phyloP scores from a whole-genome alignment of 2,329 filamentous ascomycete genomes.

The Neocatenulostroma microsporum region DNA sequence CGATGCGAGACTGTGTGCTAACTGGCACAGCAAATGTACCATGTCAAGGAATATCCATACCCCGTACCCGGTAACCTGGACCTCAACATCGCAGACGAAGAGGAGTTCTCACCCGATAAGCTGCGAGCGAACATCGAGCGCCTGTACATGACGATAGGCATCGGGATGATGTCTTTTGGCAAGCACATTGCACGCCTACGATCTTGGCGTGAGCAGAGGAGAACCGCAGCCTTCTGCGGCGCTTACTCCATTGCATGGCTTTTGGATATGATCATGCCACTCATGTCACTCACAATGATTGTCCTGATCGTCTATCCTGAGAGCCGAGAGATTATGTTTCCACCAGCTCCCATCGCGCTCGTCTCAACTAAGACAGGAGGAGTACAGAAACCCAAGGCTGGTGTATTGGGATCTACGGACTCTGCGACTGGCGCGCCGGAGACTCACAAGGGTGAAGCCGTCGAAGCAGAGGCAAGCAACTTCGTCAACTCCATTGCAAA shows the following conservation, averaged over 20 bases:
- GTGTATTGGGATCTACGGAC: conserved; percentile 66
- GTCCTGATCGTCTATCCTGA: conserved; percentile 59
- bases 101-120: conserved; percentile 80
- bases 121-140: conserved; percentile 69
- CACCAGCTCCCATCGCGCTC: conserved; percentile 66
- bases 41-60: conserved; percentile 59
- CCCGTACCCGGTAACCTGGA: conserved; percentile 62
- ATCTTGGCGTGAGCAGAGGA: conserved; percentile 66
- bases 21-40: conserved; percentile 56
- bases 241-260: conserved; percentile 61
- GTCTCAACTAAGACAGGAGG: conserved; percentile 64
- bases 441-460: conserved; percentile 73
- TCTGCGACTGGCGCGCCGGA: conserved; percentile 75
- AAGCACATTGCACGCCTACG: conserved; percentile 71
- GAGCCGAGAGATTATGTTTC: conserved; percentile 59
- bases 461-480: conserved; percentile 74
- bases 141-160: conserved; percentile 70
- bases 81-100: conserved; percentile 71
- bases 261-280: conserved; percentile 61
- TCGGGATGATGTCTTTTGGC: conserved; percentile 56
- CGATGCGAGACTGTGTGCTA: too few species aligned
- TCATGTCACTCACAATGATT: conserved; percentile 52
- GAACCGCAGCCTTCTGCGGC: conserved; percentile 60
- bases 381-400: conserved; percentile 67
- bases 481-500: conserved; percentile 67